A percentile compares a stretch with the other conserved stretches of the same genome.
Conservation (phyloP, 257 asterid species). For the Mitragyna speciosa region DNA sequence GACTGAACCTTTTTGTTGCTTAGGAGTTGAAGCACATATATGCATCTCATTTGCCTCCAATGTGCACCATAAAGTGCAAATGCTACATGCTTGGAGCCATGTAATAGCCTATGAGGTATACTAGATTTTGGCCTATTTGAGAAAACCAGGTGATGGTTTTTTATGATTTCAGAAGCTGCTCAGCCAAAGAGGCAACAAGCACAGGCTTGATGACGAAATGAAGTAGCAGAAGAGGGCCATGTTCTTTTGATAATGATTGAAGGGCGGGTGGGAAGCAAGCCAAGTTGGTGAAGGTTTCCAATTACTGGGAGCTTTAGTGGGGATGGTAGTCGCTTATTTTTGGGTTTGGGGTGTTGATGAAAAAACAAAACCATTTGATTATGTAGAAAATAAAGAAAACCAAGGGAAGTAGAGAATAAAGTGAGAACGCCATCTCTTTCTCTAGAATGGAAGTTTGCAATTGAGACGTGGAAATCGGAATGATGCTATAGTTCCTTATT, state of each 20-base stretch:
- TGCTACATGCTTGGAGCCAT: slow-evolving; percentile 11
- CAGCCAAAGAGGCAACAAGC: not conserved
- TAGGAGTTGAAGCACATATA: slow-evolving; percentile 46
- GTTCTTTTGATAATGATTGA: not conserved
- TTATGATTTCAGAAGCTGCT: slow-evolving; percentile 45
- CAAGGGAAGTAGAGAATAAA: too few species aligned
- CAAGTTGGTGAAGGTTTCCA: not conserved
- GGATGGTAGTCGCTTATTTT: too few species aligned
- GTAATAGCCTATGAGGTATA: slow-evolving; percentile 19
- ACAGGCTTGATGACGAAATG: not conserved
- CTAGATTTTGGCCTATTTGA: slow-evolving; percentile 34
- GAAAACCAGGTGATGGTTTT: slow-evolving; percentile 35
- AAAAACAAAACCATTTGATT: too few species aligned
- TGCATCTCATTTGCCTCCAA: slow-evolving; percentile 42
- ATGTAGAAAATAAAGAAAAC: too few species aligned
- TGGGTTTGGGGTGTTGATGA: too few species aligned
- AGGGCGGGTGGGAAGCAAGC: not conserved
- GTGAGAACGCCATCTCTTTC: too few species aligned
- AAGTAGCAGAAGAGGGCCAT: not conserved
- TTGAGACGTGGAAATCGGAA: too few species aligned
- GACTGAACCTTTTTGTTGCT: slow-evolving; percentile 46
- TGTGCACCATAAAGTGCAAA: slow-evolving; percentile 41
- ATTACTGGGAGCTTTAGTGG: not conserved
- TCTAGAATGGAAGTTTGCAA: too few species aligned
- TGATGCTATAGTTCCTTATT: too few species aligned